Evolutionary conservation across 2,329 filamentous ascomycete species (phyloP).

Genomic region (Ophiostoma sp.): DNA sequence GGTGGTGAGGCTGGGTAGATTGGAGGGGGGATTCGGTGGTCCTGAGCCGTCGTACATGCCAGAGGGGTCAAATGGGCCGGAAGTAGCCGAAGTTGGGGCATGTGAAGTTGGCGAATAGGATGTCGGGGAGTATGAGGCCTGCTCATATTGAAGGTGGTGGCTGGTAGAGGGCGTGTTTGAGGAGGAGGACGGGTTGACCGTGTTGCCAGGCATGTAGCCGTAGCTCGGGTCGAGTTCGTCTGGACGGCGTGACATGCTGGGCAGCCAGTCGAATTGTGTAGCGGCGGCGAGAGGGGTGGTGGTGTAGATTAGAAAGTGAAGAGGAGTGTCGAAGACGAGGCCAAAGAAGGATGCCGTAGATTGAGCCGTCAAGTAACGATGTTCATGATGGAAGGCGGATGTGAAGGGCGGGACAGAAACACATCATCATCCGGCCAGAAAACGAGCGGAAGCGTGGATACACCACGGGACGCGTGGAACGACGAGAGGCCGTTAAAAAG

Average conservation of each 20-base stretch:
- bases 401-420: background rate
- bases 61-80: background rate
- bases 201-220: constrained; percentile 14
- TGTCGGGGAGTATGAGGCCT: constrained; percentile 11
- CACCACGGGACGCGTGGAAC: background rate
- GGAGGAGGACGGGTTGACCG: background rate
- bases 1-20: constrained; percentile 43
- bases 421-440: constrained; percentile 8
- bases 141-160: constrained; percentile 22
- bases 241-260: constrained; percentile 31
- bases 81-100: constrained; percentile 15
- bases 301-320: background rate
- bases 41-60: background rate
- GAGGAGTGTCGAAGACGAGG: background rate
- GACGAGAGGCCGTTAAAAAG: background rate
- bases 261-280: background rate
- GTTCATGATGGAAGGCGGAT: constrained; percentile 16
- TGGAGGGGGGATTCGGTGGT: constrained; percentile 31
- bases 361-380: constrained; percentile 4
- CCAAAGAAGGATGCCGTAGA: background rate
- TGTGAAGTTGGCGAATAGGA: background rate
- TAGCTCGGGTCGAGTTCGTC: constrained; percentile 23
- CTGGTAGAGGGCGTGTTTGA: background rate
- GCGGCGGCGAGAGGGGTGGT: no score
- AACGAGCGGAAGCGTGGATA: background rate